Percentiles rank a stretch among this genome's conserved stretches.
phyloP scores from a whole-genome alignment of 2,329 filamentous ascomycete species.

The Xenoacremonium recifei region DNA sequence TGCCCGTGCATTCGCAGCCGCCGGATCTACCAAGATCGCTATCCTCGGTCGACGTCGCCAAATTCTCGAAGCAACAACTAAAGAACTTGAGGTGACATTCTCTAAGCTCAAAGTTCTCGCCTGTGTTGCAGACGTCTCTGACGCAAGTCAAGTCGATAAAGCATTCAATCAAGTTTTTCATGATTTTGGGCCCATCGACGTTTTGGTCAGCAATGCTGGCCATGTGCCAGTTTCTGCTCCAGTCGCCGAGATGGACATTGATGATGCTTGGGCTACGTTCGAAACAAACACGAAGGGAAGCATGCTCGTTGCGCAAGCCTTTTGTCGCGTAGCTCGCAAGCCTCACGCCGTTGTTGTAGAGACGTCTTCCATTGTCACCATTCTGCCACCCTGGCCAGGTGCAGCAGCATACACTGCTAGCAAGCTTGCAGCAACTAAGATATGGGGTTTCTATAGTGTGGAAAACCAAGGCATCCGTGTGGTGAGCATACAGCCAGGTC shows the following conservation, averaged over 20 bases:
- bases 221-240: slow-evolving; percentile 13
- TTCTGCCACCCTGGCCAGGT: slow-evolving; percentile 5
- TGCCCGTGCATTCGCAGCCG: slow-evolving; percentile 38
- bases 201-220: slow-evolving; percentile 28
- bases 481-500: not conserved
- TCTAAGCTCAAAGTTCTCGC: slow-evolving; percentile 1
- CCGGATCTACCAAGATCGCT: slow-evolving; percentile 47
- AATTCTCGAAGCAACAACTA: slow-evolving; percentile 20
- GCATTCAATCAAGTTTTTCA: slow-evolving; percentile 7
- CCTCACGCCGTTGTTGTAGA: slow-evolving; percentile 20
- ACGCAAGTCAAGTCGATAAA: slow-evolving; percentile 4
- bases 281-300: slow-evolving; percentile 11
- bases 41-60: slow-evolving; percentile 34
- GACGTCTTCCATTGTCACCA: slow-evolving; percentile 17
- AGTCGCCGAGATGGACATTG: slow-evolving; percentile 15
- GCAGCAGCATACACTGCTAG: slow-evolving; percentile 2
- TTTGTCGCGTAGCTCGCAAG: slow-evolving; percentile 10
- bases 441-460: not conserved
- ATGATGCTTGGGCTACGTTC: slow-evolving; percentile 26
- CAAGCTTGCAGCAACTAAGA: slow-evolving; percentile 2
- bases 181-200: slow-evolving; percentile 15
- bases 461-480: slow-evolving; percentile 1
- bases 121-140: not conserved
- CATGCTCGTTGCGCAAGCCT: slow-evolving; percentile 15
- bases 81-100: slow-evolving; percentile 14